Base-by-base conservation (phyloP, 2,329 filamentous ascomycete genomes). In the Calonectria pseudoreteaudii region DNA sequence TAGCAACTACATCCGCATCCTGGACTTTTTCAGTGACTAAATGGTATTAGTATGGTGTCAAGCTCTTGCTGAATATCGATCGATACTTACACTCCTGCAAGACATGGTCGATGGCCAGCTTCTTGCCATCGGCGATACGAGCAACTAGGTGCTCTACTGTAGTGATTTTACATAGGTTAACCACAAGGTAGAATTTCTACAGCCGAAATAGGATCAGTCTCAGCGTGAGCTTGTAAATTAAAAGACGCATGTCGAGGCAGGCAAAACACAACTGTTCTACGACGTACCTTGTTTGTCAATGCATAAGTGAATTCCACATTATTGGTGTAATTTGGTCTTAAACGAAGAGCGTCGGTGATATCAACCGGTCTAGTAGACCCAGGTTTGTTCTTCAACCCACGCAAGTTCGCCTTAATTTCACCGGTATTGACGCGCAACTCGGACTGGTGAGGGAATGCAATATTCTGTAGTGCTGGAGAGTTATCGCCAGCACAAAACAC, bases 301-400 rank as follows among this genome's bases (percentile, higher is more conserved):
- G 97, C 97, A 85, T 98, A 99, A 50, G 95, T 98, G 84, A 99
- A 93, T 72, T 94, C 91, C 74, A 99, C 87, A 65, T 88, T 92
- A 82, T 98, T 98, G 68, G 87, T 86, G 81, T 96, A 97, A 53
- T 89, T 89, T 14, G 92, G 90, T 76, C 91, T 92, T 36, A 94
- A 90, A 23, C 93, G 91, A 58, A 98, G 87, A 73, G 91, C 90
- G 76, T 90, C 88, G 10, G 97, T 99, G 75, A 99, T 94, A 85
- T 99, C 97, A 60, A 95, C 95, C 10, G 97, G 97, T 80, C 95
- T 93, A 50, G 97, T 99, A 56, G 97, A 97, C 28, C 97, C 97
- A 9, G 96, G 95, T 84, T 97, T 98, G 84, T 98, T 98, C 86
- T 99, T 99, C 75, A 99, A 86, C 6, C 97, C 97, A 78, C 97